Evolutionary conservation across 2,329 filamentous ascomycete genomes (phyloP), one percentile per base, ranked within the genome.

Genomic region (Stagonosporopsis rhizophila): DNA sequence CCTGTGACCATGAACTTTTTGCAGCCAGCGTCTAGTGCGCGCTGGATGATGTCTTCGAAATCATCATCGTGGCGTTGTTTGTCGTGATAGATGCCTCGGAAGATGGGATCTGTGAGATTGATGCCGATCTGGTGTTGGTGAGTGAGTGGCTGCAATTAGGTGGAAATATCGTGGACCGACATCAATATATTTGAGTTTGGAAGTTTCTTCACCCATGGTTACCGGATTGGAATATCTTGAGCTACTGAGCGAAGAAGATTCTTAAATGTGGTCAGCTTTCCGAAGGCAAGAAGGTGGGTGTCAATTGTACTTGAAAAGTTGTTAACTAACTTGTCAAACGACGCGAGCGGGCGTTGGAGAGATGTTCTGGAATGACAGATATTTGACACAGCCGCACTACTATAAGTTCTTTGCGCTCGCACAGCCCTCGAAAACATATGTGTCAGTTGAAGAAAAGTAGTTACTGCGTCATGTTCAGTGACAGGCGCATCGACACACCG

Each of bases 91-190:
- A 85, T 78, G 46, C 95, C 95, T 42, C 86, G 85, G 76, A 94
- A 99, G 57, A 97, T 91, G 48, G 91, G 90, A 71, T 99, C 95
- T 49, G 93, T 90, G 52, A 99, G 85, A 76, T 99, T 99, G 82
- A 99, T 97, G 55, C 94, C 95, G 70, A 99, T 85, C 85, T 89
- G 65, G 12, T 25, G 6, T 53, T 17, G n/a, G 34, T 69, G 44
- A 69, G 52, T 32, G 41, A 37, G 35, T 28, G 27, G 55, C 35
- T 32, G 37, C 51, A 39, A 27, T 45, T n/a, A 45, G 42, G 42
- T 49, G 47, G 45, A 32, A 14, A 54, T 53, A 39, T 44, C 53
- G 72, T 66, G 61, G 56, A 78, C 78, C 68, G 66, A 80, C 78
- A 76, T 80, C 78, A 52, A 78, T 73, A 58, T 79, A 80, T 63